Base-by-base conservation (phyloP, 768 basidiomycete genomes). In the Crucibulum laeve region DNA sequence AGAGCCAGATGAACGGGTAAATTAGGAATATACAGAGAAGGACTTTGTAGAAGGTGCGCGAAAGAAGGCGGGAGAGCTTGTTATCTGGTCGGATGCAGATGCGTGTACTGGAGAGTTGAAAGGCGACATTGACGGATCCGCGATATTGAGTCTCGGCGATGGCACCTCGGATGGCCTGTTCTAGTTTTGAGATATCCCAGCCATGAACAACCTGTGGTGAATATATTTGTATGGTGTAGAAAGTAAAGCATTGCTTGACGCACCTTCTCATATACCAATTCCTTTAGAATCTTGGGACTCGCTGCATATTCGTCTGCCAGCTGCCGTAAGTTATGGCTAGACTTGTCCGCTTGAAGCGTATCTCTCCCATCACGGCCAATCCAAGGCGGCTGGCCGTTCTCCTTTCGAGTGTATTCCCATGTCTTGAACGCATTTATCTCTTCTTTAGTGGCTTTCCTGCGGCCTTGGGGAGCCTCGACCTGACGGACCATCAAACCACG, bases 1-100 rank as follows among this genome's bases (percentile, higher is more conserved):
- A 89, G 3, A 91, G 62, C 88, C 87, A 91, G 49, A 91, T 73
- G 59, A 89, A 80, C 0, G 88, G 89, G 55, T 79, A 91, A 45
- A 92, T 70, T 46, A 90, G 60, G 10, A 82, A 40, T 26, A 40
- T 21, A 6, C 14, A 11, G 26, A 42, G 41, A 7, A 42, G 28
- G 21, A 13, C 25, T 22, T 42, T 42, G 28, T 32, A 28, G 14
- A 28, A n/a, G 8, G 28, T 42, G 11, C 33, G 10, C 17, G 41
- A 42, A 32, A 42, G 41, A 15, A 33, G 6, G 10, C 39, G 39
- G 8, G 39, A 40, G 23, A 40, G 39, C 23, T 21, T 8, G 23
- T 40, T 40, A 18, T 40, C 39, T 7, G 39, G 18, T 23, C 39
- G 8, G 10, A 40, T 18, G 23, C 7, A 23, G 11, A 40, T 40